Evolutionary conservation across 139 green algal genomes (phyloP).

Genomic region (Edaphochlamys debaryana): DNA sequence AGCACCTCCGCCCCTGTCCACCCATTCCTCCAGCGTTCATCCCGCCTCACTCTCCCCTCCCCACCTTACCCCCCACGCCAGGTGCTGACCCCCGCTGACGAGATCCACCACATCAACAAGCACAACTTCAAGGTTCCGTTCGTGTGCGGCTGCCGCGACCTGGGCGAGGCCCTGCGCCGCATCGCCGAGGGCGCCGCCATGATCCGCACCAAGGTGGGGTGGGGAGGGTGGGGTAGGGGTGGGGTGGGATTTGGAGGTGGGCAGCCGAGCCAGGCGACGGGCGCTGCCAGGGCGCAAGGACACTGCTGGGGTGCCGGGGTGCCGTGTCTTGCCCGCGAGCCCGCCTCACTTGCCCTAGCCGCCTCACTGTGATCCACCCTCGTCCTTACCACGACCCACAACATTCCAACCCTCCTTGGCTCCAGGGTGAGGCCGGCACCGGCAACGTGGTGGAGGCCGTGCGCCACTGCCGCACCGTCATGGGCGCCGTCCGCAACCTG

Average conservation of each 20-base stretch:
- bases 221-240: not conserved
- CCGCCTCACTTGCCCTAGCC: no score
- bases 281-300: no score
- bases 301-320: no score
- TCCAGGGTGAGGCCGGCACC: constrained; percentile 95
- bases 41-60: no score
- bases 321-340: no score
- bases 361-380: no score
- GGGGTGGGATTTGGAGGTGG: not conserved
- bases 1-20: no score
- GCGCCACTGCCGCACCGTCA: constrained; percentile 92
- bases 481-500: constrained; percentile 94
- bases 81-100: constrained; percentile 98
- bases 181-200: constrained; percentile 98
- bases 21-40: no score
- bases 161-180: constrained; percentile 97
- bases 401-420: no score
- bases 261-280: no score
- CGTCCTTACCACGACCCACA: no score
- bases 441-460: constrained; percentile 99
- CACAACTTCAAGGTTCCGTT: constrained; percentile 99
- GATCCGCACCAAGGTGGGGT: constrained; percentile 95
- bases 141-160: constrained; percentile 98
- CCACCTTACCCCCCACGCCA: constrained; percentile 42
- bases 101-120: constrained; percentile 99